These are phyloP conservation scores for Xylaria polymorpha DNA, from an alignment of 2,329 filamentous ascomycete genomes.

Conservation along the genomic window DNA sequence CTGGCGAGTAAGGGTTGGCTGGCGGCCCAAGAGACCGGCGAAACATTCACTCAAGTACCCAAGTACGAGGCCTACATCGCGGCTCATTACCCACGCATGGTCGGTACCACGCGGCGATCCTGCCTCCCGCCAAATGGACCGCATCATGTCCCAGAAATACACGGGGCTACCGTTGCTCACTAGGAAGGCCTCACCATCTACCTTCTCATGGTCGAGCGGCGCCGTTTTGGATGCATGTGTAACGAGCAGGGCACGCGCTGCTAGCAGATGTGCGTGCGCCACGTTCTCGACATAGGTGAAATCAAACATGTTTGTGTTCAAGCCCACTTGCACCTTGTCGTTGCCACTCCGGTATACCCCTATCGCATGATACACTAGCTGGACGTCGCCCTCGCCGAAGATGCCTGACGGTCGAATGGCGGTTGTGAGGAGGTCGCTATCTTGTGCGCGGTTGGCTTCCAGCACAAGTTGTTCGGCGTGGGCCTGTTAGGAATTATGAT, in stretches of 20 bases:
- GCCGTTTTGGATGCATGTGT: conserved; percentile 66
- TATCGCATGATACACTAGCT: conserved; percentile 78
- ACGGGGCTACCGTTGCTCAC: conserved; percentile 90
- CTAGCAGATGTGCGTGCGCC: conserved; percentile 84
- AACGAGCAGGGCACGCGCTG: conserved; percentile 76
- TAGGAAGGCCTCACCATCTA: conserved; percentile 89
- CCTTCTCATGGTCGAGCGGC: conserved; percentile 76
- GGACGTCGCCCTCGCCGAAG: conserved; percentile 88
- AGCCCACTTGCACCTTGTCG: conserved; percentile 82
- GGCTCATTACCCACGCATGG: conserved; percentile 66
- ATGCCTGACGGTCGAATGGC: conserved; percentile 89
- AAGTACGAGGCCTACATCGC: conserved; percentile 62
- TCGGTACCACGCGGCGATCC: conserved; percentile 64
- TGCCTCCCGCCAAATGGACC: conserved; percentile 77
- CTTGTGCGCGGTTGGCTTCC: conserved; percentile 72
- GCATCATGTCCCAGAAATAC: conserved; percentile 91
- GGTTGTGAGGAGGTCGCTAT: conserved; percentile 74
- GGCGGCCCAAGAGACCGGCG: conserved; percentile 61
- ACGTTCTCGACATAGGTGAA: conserved; percentile 74
- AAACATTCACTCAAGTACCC: conserved; percentile 66
- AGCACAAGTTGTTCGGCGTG: conserved; percentile 85
- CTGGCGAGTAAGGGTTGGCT: conserved; percentile 68
- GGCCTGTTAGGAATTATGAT: conserved; percentile 59
- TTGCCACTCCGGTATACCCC: conserved; percentile 75
- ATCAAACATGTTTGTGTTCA: conserved; percentile 72